Percentiles rank a stretch among this genome's conserved stretches.
Evolutionary conservation across 2,329 filamentous ascomycete genomes (phyloP).

Genomic region (Exophiala xenobiotica): DNA sequence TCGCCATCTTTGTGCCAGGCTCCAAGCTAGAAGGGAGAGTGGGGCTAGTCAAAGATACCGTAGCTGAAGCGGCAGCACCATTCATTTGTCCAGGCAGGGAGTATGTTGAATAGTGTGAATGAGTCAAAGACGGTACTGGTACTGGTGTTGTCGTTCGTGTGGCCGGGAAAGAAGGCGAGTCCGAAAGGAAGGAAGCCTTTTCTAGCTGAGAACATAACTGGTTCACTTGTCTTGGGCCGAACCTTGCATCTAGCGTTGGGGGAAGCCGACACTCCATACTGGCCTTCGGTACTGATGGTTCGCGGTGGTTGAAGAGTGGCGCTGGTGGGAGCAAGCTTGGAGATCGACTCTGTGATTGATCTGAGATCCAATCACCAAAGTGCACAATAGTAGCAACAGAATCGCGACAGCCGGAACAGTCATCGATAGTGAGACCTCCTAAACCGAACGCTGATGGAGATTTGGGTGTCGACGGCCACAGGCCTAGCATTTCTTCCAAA

Average conservation of each 20-base stretch:
- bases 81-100: not conserved
- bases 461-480: conserved; percentile 5
- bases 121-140: conserved; percentile 25
- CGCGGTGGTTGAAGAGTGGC: not conserved
- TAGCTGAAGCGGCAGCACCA: not conserved
- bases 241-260: not conserved
- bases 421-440: not conserved
- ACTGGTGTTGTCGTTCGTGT: conserved; percentile 18
- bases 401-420: not conserved
- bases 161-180: not conserved
- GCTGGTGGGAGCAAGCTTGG: conserved; percentile 18
- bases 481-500: conserved; percentile 18
- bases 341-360: conserved; percentile 3
- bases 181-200: conserved; percentile 3
- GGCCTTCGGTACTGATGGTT: too few species aligned
- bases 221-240: not conserved
- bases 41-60: not conserved
- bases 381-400: conserved; percentile 11
- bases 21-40: not conserved
- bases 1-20: not conserved
- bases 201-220: conserved; percentile 2
- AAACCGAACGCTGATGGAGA: not conserved
- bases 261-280: too few species aligned
- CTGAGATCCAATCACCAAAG: conserved; percentile 10
- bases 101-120: conserved; percentile 12